Evolutionary conservation across 2,329 filamentous ascomycete genomes (phyloP).

Genomic region (Ilyonectria mors-panacis): DNA sequence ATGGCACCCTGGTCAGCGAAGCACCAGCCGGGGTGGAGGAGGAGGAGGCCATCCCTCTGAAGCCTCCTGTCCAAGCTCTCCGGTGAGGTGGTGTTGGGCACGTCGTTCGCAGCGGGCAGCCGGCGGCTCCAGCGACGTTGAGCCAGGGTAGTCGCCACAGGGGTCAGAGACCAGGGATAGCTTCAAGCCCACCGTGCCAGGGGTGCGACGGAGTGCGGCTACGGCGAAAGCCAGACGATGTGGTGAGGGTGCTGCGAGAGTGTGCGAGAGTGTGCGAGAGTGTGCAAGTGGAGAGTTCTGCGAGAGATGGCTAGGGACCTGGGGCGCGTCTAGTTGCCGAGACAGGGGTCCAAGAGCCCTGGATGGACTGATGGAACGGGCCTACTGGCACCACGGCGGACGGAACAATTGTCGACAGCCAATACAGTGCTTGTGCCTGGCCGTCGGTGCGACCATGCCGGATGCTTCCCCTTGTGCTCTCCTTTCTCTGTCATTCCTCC

Average conservation of each 20-base stretch:
- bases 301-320: constrained; percentile 1
- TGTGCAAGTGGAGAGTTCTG: neutral
- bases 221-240: constrained; percentile 36
- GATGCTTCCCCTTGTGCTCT: constrained; percentile 20
- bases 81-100: constrained; percentile 44
- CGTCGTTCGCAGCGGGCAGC: constrained; percentile 36
- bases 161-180: constrained; percentile 28
- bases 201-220: constrained; percentile 35
- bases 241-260: constrained; percentile 23
- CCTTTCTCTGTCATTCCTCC: constrained; percentile 30
- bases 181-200: constrained; percentile 32
- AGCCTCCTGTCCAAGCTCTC: constrained; percentile 40
- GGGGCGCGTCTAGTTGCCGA: constrained; percentile 40
- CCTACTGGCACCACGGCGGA: constrained; percentile 38
- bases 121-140: constrained; percentile 42
- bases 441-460: constrained; percentile 19
- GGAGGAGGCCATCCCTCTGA: constrained; percentile 36
- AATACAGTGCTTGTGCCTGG: constrained; percentile 43
- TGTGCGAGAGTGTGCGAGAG: neutral
- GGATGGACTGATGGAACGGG: constrained; percentile 44
- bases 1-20: constrained; percentile 30
- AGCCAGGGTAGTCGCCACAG: constrained; percentile 26
- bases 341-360: constrained; percentile 27
- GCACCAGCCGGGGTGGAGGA: constrained; percentile 31
- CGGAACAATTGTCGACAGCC: constrained; percentile 38